Base-by-base conservation (phyloP, 768 basidiomycete species). In the Tricholoma flavovirens region DNA sequence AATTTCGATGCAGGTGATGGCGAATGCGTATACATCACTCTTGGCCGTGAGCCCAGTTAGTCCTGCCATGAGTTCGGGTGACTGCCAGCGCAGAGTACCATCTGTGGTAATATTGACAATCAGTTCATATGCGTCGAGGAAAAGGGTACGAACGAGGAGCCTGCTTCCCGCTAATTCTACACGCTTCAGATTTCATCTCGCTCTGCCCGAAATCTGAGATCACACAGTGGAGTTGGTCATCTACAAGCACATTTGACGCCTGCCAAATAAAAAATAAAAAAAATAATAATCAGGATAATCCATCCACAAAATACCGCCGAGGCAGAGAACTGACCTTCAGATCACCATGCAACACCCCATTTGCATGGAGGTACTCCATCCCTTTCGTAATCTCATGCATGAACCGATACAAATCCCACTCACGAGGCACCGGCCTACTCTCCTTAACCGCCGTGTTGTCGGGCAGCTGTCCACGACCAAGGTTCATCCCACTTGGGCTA, bases 151-250 rank as follows among this genome's bases (percentile, higher is more conserved):
- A 60, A 85, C 83, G 73, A 56, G 75, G 73, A 32, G 72, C 71
- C 2, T 75, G 65, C 21, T 72, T 72, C 9, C 82, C 83, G 54
- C 81, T 86, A 2, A 87, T 73, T 30, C 80, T 76, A 60, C 76
- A 83, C 4, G 81, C 83, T 66, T 92, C 88, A 14, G 77, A 80
- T 70, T 84, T 88, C 75, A 92, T 83, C 68, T 88, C 85, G 61
- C 82, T 86, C 67, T 92, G 87, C 0, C 88, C 90, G 67, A 94
- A 93, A 65, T 93, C 90, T 26, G 88, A 83, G 40, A 93, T 83
- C 38, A 92, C 77, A 56, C 89, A 92, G 46, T 73, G 79, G 2
- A 79, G 75, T 1, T 76, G 68, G 57, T 89, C 83, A 60, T 87
- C 82, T 12, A 94, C 82, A 2, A 93, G 79, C 14, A 93, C 80